Evolutionary conservation across 2,329 filamentous ascomycete genomes (phyloP).

Genomic region (Penicillium sumatraense): DNA sequence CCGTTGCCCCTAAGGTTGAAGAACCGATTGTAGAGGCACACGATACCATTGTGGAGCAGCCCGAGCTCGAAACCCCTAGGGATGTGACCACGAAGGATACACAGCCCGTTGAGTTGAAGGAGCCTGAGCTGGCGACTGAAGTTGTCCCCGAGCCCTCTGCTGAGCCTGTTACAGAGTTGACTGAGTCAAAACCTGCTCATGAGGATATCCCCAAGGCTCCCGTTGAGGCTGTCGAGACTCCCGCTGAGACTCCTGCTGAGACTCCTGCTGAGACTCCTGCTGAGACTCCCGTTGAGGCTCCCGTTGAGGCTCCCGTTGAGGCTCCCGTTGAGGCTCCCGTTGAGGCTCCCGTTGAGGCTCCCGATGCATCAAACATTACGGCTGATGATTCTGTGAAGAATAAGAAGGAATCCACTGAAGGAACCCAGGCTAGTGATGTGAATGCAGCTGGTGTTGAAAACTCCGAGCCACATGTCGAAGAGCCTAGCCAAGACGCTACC

Average conservation of each 20-base stretch:
- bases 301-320: not conserved
- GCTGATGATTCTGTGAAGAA: not conserved
- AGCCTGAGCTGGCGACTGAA: not conserved
- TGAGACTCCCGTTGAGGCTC: not conserved
- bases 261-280: not conserved
- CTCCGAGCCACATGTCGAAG: conserved; percentile 6
- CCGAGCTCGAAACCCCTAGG: conserved; percentile 5
- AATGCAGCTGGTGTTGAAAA: not conserved
- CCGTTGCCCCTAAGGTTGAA: conserved; percentile 10
- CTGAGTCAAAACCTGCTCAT: conserved; percentile 5
- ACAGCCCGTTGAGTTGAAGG: conserved; percentile 1
- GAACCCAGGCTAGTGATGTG: not conserved
- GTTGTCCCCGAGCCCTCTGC: not conserved
- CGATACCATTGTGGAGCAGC: conserved; percentile 7
- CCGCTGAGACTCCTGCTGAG: not conserved
- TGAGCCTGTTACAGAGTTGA: conserved; percentile 3
- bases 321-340: not conserved
- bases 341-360: not conserved
- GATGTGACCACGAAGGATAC: not conserved
- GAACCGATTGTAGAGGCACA: conserved; percentile 10
- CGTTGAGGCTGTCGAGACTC: not conserved
- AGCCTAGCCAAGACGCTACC: conserved; percentile 12
- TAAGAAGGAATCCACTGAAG: not conserved
- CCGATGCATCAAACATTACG: not conserved
- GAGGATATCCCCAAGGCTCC: not conserved